Conservation (phyloP, 2,329 filamentous ascomycete species). For the Fusarium poae region DNA sequence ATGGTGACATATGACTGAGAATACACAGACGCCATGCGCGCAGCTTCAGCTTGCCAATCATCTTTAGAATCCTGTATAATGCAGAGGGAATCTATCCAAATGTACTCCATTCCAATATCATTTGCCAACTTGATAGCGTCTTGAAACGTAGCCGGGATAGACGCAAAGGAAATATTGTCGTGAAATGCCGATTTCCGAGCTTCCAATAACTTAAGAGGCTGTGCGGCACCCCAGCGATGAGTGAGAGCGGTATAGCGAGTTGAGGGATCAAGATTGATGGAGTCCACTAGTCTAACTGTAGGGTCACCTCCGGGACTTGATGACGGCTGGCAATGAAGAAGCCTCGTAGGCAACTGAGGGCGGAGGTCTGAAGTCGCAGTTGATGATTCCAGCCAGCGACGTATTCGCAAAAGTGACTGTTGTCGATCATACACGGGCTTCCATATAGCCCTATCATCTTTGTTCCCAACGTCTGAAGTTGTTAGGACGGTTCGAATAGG, state of each 20-base stretch:
- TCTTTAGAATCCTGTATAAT: conserved; percentile 40
- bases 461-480: background rate
- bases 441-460: conserved; percentile 15
- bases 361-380: conserved; percentile 1
- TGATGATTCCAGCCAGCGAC: conserved; percentile 20
- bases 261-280: background rate
- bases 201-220: conserved; percentile 28
- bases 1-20: conserved; percentile 35
- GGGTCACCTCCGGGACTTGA: background rate
- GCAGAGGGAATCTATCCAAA: conserved; percentile 42
- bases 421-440: conserved; percentile 23
- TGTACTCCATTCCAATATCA: conserved; percentile 22
- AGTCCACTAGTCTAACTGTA: conserved; percentile 16
- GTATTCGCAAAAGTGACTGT: conserved; percentile 27
- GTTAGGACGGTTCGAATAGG: background rate
- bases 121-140: conserved; percentile 29
- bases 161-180: conserved; percentile 14
- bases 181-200: conserved; percentile 7
- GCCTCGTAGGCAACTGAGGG: conserved; percentile 28
- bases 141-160: conserved; percentile 36
- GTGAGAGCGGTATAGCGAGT: conserved; percentile 36
- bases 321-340: conserved; percentile 22
- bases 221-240: conserved; percentile 34
- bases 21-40: conserved; percentile 39
- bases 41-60: conserved; percentile 37